Evolutionary conservation across 352 stramenopile genomes (phyloP), one percentile per base, ranked within the genome.

Genomic region (Globisporangium nagaii): DNA sequence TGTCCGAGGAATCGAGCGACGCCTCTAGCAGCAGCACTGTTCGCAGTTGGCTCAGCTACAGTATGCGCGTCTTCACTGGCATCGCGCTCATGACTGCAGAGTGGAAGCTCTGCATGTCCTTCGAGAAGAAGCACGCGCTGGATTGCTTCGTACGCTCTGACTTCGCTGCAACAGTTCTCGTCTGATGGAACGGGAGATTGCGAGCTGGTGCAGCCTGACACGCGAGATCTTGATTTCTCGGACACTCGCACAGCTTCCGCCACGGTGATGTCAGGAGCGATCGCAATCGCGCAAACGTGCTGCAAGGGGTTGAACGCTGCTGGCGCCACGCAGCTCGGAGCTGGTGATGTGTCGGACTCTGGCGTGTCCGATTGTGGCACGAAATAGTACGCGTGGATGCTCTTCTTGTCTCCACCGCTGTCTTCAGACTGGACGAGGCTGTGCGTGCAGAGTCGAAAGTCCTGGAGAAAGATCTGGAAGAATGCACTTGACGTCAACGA

Each of bases 231-330:
- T 11, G n/a, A 40, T 4, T 32, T 51, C 25, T 9, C 10, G 25
- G 2, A 10, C 19, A n/a, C 17, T 49, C 12, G 41, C 10, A 19
- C 8, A 15, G 20, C 17, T 25, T 55, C 43, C 15, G 22, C 5
- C 10, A 55, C 25, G 32, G 61, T 45, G 39, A 74, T 35, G 8
- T 66, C 63, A 17, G 47, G 17, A 11, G 44, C 25, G 40, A 80
- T 60, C 10, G 43, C 58, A n/a, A 80, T 75, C 12, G 68, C 70
- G 19, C 62, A 69, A 19, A 73, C 3, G 40, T 80, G 70, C 19
- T 30, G 41, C 15, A 67, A 50, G 6, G 70, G 68, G 40, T 77
- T 59, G 32, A 80, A 77, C 35, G 43, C 19, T 35, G 43, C 54
- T 10, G 49, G 19, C 28, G 27, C 11, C 10, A 20, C 13, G 27